Evolutionary conservation across 805 yeast genomes (phyloP).

Genomic region (Spencermartinsiella europaea): DNA sequence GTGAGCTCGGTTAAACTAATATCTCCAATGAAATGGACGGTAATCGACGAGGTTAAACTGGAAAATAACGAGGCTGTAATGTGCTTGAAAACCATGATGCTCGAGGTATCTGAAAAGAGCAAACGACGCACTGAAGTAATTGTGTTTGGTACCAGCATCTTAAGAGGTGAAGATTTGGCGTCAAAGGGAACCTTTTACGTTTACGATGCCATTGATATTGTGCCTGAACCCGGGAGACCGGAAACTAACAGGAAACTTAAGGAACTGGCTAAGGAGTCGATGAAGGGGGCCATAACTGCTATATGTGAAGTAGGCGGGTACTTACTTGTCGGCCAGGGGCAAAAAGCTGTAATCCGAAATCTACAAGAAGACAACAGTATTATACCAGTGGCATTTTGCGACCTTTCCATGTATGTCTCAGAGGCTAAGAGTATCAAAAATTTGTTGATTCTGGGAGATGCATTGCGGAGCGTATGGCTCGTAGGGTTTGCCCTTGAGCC

Average conservation of each 20-base stretch:
- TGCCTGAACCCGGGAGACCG: constrained; percentile 84
- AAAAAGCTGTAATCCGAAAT: constrained; percentile 71
- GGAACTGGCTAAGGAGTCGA: constrained; percentile 62
- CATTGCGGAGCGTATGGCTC: constrained; percentile 68
- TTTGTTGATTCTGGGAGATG: constrained; percentile 74
- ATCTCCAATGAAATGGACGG: constrained; percentile 71
- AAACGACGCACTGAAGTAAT: constrained; percentile 55
- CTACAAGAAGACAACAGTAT: constrained; percentile 79
- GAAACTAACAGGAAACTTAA: constrained; percentile 77
- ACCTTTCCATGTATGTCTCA: constrained; percentile 71
- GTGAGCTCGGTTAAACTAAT: constrained; percentile 60
- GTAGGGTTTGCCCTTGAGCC: constrained; percentile 96
- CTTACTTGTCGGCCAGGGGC: constrained; percentile 81
- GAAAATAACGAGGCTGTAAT: constrained; percentile 64
- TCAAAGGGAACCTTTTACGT: constrained; percentile 74
- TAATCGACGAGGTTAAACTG: constrained; percentile 63
- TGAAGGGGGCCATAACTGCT: constrained; percentile 79
- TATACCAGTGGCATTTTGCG: constrained; percentile 90
- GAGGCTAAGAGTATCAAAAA: constrained; percentile 83
- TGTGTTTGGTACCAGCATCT: constrained; percentile 71
- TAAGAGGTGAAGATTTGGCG: constrained; percentile 73
- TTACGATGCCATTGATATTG: constrained; percentile 71
- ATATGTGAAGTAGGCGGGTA: constrained; percentile 79
- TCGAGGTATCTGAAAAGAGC: constrained; percentile 36
- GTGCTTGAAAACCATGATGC: constrained; percentile 48